A percentile compares a stretch with the other conserved stretches of the same genome.
Evolutionary conservation across 2,329 filamentous ascomycete genomes (phyloP).

Genomic region (Aspergillus novoparasiticus): DNA sequence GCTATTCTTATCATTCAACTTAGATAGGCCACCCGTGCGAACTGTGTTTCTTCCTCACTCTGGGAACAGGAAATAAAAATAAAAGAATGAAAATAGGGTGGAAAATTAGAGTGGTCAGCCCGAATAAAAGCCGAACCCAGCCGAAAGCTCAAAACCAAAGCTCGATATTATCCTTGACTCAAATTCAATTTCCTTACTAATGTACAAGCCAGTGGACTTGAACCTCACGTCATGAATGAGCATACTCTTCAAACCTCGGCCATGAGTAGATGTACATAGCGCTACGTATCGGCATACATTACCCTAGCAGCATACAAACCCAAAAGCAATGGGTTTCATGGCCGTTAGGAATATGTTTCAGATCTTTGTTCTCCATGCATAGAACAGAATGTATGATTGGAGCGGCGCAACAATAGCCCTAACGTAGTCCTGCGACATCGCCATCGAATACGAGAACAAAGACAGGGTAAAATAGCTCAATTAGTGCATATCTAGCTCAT

Average conservation of each 20-base stretch:
- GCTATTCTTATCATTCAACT: background rate
- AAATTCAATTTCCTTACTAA: background rate
- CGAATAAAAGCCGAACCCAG: background rate
- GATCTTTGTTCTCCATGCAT: background rate
- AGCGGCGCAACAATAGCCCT: background rate
- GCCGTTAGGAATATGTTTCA: background rate
- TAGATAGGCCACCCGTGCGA: background rate
- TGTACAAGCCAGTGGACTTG: background rate
- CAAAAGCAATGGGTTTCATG: background rate
- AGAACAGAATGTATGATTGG: background rate
- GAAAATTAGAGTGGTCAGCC: background rate
- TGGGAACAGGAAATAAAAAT: no score
- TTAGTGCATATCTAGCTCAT: background rate
- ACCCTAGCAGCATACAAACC: background rate
- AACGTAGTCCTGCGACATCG: background rate
- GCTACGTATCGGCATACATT: background rate
- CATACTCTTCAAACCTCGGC: background rate
- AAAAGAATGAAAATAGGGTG: no score
- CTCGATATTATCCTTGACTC: background rate
- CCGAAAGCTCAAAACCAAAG: background rate
- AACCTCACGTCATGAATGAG: background rate
- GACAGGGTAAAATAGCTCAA: background rate
- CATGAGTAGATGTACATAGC: background rate
- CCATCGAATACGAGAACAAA: background rate
- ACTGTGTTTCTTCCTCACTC: background rate